Evolutionary conservation across 306 rosid genomes (phyloP).

Genomic region (Rosa lucieae): DNA sequence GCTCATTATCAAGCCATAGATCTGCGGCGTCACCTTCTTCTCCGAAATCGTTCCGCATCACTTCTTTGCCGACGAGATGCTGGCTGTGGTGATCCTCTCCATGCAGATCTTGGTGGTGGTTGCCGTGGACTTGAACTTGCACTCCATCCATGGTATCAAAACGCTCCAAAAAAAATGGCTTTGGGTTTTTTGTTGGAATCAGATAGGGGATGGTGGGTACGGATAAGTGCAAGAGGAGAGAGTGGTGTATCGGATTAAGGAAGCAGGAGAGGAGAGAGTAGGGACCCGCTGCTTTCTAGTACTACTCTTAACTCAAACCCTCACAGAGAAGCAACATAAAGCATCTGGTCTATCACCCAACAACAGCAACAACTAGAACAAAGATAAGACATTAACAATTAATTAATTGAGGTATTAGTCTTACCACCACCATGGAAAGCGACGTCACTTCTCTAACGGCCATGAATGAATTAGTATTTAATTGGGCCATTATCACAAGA

Average conservation of each 20-base stretch:
- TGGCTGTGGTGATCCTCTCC: conserved; percentile 31
- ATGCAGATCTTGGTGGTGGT: conserved; percentile 51
- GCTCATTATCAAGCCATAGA: conserved; percentile 55
- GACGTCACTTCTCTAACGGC: conserved; percentile 6
- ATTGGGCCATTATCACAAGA: background rate
- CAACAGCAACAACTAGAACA: conserved; percentile 26
- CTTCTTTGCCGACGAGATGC: background rate
- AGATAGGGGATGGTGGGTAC: conserved; percentile 36
- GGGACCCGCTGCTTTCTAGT: conserved; percentile 43
- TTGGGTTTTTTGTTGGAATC: conserved; percentile 27
- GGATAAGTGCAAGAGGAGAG: conserved; percentile 42
- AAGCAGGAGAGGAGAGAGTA: conserved; percentile 49
- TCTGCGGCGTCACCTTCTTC: conserved; percentile 26
- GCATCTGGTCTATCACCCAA: conserved; percentile 53
- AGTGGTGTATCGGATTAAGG: conserved; percentile 50
- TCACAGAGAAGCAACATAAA: conserved; percentile 70
- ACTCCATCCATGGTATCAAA: conserved; percentile 5
- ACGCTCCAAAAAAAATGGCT: background rate
- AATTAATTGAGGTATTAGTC: conserved; percentile 18
- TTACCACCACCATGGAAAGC: conserved; percentile 21
- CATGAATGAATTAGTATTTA: background rate
- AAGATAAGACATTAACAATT: conserved; percentile 25
- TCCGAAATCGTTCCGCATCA: background rate
- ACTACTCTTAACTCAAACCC: conserved; percentile 31
- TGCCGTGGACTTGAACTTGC: background rate